Evolutionary conservation across 192 early-diverging fungal genomes (phyloP).

Genomic region (Coemansia sp.): DNA sequence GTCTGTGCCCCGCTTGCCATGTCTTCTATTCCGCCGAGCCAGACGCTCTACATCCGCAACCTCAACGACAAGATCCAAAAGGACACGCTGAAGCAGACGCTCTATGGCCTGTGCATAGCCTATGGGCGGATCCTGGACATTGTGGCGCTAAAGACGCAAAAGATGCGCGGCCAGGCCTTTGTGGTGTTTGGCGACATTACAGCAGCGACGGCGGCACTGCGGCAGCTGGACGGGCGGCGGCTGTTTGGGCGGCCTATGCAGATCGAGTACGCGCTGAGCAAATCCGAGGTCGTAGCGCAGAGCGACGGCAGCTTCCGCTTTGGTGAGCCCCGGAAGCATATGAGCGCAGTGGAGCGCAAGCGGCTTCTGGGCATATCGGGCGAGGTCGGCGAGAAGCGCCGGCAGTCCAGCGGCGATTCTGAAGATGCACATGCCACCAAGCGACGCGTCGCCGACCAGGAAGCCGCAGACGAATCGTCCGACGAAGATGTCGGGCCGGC

Average conservation of each 20-base stretch:
- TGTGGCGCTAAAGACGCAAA: conserved; percentile 71
- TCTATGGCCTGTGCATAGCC: conserved; percentile 85
- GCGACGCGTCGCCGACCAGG: background rate
- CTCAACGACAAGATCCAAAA: conserved; percentile 76
- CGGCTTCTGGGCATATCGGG: conserved; percentile 13
- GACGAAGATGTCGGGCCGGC: conserved; percentile 32
- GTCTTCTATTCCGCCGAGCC: conserved; percentile 53
- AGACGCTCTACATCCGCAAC: conserved; percentile 78
- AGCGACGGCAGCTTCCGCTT: conserved; percentile 28
- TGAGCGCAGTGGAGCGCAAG: conserved; percentile 34
- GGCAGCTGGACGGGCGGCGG: conserved; percentile 80
- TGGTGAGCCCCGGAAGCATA: conserved; percentile 26
- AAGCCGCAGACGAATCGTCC: conserved; percentile 1
- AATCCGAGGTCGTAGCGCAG: conserved; percentile 32
- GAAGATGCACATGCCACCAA: conserved; percentile 13
- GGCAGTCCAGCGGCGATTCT: conserved; percentile 2
- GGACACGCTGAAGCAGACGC: conserved; percentile 70
- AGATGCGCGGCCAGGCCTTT: conserved; percentile 93
- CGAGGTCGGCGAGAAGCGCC: conserved; percentile 11
- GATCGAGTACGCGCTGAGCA: conserved; percentile 42
- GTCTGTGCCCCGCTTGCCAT: background rate
- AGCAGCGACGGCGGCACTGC: conserved; percentile 76
- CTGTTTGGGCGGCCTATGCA: conserved; percentile 73
- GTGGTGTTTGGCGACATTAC: conserved; percentile 83
- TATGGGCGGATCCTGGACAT: conserved; percentile 87